Evolutionary conservation across 495 filamentous ascomycete genomes (phyloP), one percentile per base, ranked within the genome.

Genomic region (Tetracladium marchalianum): DNA sequence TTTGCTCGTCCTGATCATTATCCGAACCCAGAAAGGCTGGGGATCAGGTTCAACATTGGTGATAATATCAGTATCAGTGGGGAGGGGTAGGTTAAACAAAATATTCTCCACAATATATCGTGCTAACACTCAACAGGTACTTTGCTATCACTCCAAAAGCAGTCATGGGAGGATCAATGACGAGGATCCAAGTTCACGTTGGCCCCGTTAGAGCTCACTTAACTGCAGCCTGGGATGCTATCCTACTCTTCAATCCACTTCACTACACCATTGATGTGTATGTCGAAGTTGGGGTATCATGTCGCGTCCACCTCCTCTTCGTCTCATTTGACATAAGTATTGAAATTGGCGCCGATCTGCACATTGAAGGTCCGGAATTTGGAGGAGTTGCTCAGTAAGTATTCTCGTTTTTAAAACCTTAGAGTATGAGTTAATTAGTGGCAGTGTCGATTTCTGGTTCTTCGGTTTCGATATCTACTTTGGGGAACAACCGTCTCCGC

Each of bases 71-170:
- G 44, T 4, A 63, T 78, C 41, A 43, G 39, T 1, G 73, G 72
- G 0, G 42, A 69, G 39, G 63, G 65, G 6, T 27, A 27, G 3
- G 22, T 7, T 27, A 27, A 7, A 27, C 3, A 27, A 27, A 27
- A 3, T 27, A 27, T 27, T 27, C 22, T 7, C 3, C 7, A 7
- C 7, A 7, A 27, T 27, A 27, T 27, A 27, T 27, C 22, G 22
- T 27, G 22, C 22, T 27, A 27, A 27, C 7, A 27, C 3, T 27
- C 3, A 27, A 27, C 7, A 27, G 22, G 3, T 76, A 74, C 53
- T 75, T 73, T 46, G 73, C 72, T 31, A 67, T 78, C 38, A 77
- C 73, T 1, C 72, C 72, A 8, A 69, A 68, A 43, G 51, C 43
- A 0, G 62, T 55, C 49, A 78, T 78, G 75, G 72, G 51, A 16